Conservation (phyloP, 371 early-diverging fungal genomes). For the Syncephalastrum racemosum region DNA sequence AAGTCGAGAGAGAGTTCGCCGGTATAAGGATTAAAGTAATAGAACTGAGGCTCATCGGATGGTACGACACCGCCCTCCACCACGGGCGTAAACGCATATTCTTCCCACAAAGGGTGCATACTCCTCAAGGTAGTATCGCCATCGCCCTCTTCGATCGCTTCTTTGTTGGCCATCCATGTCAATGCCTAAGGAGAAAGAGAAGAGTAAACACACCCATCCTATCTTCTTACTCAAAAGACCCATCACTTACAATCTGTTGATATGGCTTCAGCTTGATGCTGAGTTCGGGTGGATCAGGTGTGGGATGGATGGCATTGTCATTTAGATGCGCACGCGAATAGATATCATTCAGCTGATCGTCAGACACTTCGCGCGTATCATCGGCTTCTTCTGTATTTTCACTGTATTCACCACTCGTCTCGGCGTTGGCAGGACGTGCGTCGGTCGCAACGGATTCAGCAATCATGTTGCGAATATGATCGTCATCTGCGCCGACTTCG, state of each 20-base stretch:
- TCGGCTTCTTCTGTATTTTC: constrained; percentile 54
- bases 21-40: constrained; percentile 67
- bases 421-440: constrained; percentile 9
- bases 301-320: constrained; percentile 50
- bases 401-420: constrained; percentile 17
- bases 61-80: constrained; percentile 1
- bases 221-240: neutral
- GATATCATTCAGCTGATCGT: constrained; percentile 57
- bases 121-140: constrained; percentile 37
- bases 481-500: constrained; percentile 15
- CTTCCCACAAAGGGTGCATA: constrained; percentile 70
- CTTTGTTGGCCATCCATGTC: constrained; percentile 66
- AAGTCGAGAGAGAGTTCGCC: constrained; percentile 56
- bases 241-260: constrained; percentile 49
- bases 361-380: constrained; percentile 49
- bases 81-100: constrained; percentile 47
- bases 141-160: constrained; percentile 26
- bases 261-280: constrained; percentile 59
- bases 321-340: constrained; percentile 63
- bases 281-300: constrained; percentile 54
- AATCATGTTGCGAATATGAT: constrained; percentile 26
- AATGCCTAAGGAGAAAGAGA: constrained; percentile 32
- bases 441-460: constrained; percentile 20
- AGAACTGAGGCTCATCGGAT: constrained; percentile 20
- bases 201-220: neutral